These are phyloP conservation scores for Euphorbia peplus DNA, from an alignment of 345 rosid genomes.

Conservation along the genomic window DNA sequence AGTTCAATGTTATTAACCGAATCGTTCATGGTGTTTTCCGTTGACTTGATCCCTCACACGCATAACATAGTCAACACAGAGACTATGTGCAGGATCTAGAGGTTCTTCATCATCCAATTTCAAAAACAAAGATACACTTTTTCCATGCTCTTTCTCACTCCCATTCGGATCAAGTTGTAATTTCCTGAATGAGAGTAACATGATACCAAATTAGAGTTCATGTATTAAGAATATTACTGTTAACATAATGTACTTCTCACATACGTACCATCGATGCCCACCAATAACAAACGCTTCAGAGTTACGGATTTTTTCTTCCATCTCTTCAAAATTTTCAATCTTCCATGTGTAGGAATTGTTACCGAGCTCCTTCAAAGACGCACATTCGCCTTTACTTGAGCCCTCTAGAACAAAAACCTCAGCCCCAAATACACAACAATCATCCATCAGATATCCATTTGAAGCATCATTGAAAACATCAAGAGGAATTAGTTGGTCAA, in stretches of 20 bases:
- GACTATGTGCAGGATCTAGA: no score
- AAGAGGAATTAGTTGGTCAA: background rate
- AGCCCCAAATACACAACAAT: slow-evolving; percentile 18
- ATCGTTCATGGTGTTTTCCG: background rate
- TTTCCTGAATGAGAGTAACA: no score
- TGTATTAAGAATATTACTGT: no score
- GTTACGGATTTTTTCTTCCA: no score
- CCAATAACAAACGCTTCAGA: no score
- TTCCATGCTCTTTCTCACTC: background rate
- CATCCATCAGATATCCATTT: slow-evolving; percentile 9
- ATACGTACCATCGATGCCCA: no score
- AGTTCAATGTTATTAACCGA: background rate
- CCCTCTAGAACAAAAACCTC: no score
- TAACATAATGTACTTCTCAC: no score
- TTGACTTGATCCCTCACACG: background rate
- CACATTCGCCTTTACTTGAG: slow-evolving; percentile 1
- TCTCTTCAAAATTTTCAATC: background rate
- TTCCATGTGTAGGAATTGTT: background rate
- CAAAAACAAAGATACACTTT: background rate
- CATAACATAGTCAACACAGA: no score
- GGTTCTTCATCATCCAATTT: no score
- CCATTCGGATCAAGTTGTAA: no score
- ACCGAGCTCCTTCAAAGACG: background rate
- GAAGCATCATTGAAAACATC: background rate
- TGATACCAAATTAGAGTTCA: no score